These are phyloP conservation scores for Umbelopsis vinacea DNA, from an alignment of 192 early-diverging fungal genomes.

Conservation along the genomic window DNA sequence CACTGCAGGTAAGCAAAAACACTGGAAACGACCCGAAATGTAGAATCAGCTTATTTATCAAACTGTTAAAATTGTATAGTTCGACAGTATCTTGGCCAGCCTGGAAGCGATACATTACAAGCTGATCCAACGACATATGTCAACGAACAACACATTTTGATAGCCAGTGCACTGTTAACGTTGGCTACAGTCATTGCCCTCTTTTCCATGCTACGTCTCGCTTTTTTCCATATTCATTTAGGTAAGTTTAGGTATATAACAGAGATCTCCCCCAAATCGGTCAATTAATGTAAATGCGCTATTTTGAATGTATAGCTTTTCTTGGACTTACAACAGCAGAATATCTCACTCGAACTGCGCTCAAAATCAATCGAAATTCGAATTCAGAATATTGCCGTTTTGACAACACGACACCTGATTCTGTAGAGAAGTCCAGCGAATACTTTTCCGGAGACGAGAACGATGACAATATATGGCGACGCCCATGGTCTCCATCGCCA, in stretches of 20 bases:
- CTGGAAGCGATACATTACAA: background rate
- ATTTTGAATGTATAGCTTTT: background rate
- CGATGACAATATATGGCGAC: constrained; percentile 31
- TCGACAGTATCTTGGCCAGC: background rate
- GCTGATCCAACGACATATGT: background rate
- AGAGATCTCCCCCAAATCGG: background rate
- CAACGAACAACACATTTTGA: background rate
- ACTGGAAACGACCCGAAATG: background rate
- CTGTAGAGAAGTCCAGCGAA: background rate
- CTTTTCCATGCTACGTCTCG: constrained; percentile 20
- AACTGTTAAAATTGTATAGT: background rate
- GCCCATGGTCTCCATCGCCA: constrained; percentile 26
- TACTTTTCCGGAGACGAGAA: constrained; percentile 24
- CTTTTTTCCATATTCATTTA: constrained; percentile 32
- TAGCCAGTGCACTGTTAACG: constrained; percentile 5
- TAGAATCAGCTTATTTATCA: background rate
- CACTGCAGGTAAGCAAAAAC: background rate
- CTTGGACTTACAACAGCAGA: constrained; percentile 39
- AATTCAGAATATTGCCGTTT: background rate
- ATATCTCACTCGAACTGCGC: constrained; percentile 27
- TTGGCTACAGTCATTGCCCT: constrained; percentile 8
- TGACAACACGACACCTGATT: background rate
- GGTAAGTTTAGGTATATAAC: background rate
- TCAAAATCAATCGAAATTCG: background rate
- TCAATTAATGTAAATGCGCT: background rate